Evolutionary conservation across 805 yeast genomes (phyloP).

Genomic region (Cyberlindnera japonica): DNA sequence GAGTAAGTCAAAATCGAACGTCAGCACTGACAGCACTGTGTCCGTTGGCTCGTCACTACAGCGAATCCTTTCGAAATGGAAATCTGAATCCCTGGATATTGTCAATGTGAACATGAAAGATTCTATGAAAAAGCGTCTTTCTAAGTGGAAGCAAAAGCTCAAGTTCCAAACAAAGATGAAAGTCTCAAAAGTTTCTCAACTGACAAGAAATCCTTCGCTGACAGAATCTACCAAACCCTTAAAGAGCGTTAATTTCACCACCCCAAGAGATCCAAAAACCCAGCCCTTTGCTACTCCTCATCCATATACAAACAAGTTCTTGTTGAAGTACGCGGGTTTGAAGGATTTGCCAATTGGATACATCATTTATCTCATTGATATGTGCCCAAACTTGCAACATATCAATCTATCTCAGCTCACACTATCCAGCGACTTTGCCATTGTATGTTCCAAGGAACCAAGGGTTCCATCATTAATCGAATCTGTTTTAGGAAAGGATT

Average conservation of each 20-base stretch:
- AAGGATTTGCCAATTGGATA: slow-evolving; percentile 80
- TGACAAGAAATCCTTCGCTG: slow-evolving; percentile 1
- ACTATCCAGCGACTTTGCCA: slow-evolving; percentile 63
- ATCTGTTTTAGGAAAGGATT: slow-evolving; percentile 14
- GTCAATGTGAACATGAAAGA: slow-evolving; percentile 5
- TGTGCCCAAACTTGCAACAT: slow-evolving; percentile 56
- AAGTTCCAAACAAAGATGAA: background rate
- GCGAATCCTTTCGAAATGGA: slow-evolving; percentile 10
- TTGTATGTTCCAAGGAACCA: slow-evolving; percentile 26
- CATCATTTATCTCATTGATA: slow-evolving; percentile 60
- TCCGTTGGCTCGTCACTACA: slow-evolving; percentile 19
- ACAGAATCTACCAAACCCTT: background rate
- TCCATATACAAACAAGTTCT: slow-evolving; percentile 58
- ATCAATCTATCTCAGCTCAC: slow-evolving; percentile 61
- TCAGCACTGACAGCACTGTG: slow-evolving; percentile 21
- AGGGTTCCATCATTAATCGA: slow-evolving; percentile 23
- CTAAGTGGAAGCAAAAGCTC: slow-evolving; percentile 9
- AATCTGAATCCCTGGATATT: slow-evolving; percentile 6
- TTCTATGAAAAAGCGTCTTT: slow-evolving; percentile 5
- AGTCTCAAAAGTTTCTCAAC: background rate
- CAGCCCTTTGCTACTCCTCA: slow-evolving; percentile 42
- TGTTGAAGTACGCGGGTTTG: slow-evolving; percentile 59
- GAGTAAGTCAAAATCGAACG: slow-evolving; percentile 24
- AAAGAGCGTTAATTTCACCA: slow-evolving; percentile 6
- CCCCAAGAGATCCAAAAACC: slow-evolving; percentile 18